Percentiles rank a stretch among this genome's conserved stretches.
phyloP scores from a whole-genome alignment of 768 basidiomycete genomes.

The Lactarius tabidus region DNA sequence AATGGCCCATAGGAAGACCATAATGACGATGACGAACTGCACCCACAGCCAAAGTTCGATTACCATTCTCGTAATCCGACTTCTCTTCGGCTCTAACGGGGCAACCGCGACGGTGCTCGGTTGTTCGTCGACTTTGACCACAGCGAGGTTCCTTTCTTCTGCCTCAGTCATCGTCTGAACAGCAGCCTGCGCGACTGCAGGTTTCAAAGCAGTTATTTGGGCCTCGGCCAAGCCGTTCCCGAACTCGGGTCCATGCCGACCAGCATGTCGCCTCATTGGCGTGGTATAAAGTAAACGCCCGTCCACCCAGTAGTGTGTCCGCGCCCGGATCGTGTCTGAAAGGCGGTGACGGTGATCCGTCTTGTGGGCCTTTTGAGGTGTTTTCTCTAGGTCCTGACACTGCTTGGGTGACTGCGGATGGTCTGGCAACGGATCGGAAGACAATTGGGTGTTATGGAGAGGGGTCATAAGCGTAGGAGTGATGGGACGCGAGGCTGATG shows the following conservation, averaged over 20 bases:
- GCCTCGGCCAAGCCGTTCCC: neutral
- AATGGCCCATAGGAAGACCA: slow-evolving; percentile 80
- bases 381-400: slow-evolving; percentile 19
- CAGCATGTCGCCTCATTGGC: neutral
- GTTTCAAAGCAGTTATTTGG: neutral
- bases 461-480: slow-evolving; percentile 19
- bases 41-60: slow-evolving; percentile 82
- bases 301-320: slow-evolving; percentile 57
- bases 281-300: slow-evolving; percentile 44
- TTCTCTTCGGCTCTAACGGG: slow-evolving; percentile 19
- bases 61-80: slow-evolving; percentile 42
- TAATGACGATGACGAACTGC: slow-evolving; percentile 69
- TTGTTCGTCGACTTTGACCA: neutral
- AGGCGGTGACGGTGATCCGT: slow-evolving; percentile 33
- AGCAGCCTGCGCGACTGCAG: slow-evolving; percentile 5
- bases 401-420: slow-evolving; percentile 24
- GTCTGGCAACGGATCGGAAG: slow-evolving; percentile 23
- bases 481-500: slow-evolving; percentile 27
- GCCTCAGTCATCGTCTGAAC: slow-evolving; percentile 4
- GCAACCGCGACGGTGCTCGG: neutral
- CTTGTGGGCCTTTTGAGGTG: slow-evolving; percentile 19
- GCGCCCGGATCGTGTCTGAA: slow-evolving; percentile 50
- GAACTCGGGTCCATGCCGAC: neutral
- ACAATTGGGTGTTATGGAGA: neutral
- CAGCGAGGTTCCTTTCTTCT: neutral